phyloP scores from a whole-genome alignment of 2,329 filamentous ascomycete species.

The Endoconidiophora laricicola region DNA sequence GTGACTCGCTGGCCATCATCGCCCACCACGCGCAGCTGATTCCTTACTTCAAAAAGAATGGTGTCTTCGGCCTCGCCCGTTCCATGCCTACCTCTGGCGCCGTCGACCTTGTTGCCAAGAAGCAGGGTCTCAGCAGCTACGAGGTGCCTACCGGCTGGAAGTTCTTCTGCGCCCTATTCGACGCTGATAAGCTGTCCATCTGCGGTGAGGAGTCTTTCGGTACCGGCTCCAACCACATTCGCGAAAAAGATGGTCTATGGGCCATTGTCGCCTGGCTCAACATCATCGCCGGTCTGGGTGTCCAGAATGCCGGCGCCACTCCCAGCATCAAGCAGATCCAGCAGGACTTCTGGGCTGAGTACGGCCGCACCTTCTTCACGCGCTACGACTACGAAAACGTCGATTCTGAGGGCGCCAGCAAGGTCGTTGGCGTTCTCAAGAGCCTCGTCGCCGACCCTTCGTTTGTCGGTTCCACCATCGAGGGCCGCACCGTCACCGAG shows the following conservation, averaged over 20 bases:
- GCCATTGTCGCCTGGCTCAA: constrained; percentile 96
- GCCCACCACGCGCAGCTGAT: constrained; percentile 92
- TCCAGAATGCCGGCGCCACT: constrained; percentile 60
- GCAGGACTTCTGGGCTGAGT: constrained; percentile 89
- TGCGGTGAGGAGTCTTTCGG: constrained; percentile 98
- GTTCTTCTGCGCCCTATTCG: constrained; percentile 94
- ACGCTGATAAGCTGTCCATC: constrained; percentile 90
- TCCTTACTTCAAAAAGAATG: constrained; percentile 95
- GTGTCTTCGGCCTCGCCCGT: constrained; percentile 84
- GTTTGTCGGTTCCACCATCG: constrained; percentile 71
- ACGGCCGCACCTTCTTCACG: constrained; percentile 97
- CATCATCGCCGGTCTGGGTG: constrained; percentile 87
- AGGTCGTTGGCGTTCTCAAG: constrained; percentile 68
- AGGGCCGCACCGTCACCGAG: constrained; percentile 66
- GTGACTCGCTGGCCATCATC: constrained; percentile 95
- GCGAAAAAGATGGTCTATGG: constrained; percentile 98
- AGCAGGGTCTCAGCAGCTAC: constrained; percentile 79
- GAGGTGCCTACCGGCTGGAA: constrained; percentile 99
- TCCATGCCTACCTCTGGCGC: constrained; percentile 96
- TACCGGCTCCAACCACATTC: constrained; percentile 95
- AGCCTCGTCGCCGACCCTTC: constrained; percentile 55
- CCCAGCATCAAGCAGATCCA: constrained; percentile 94
- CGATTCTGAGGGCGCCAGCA: constrained; percentile 76
- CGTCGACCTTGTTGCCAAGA: constrained; percentile 89
- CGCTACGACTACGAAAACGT: constrained; percentile 97